Conservation (phyloP, 768 basidiomycete species). For the Lactarius evosmus region DNA sequence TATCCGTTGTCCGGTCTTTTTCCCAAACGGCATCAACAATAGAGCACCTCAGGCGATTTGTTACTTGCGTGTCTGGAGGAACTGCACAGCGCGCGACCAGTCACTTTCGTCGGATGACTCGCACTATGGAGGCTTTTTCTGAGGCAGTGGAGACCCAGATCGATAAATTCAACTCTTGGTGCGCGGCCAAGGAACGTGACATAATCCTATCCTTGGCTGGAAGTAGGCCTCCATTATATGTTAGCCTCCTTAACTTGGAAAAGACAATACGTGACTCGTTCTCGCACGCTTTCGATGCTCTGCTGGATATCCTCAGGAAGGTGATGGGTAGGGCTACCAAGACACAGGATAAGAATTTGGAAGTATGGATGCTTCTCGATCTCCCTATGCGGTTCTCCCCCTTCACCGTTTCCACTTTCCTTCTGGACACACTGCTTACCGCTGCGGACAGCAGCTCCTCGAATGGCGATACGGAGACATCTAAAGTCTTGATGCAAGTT, state of each 20-base stretch:
- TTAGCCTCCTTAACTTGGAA: conserved; percentile 66
- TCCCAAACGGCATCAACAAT: conserved; percentile 57
- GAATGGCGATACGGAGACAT: conserved; percentile 53
- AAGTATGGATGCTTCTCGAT: conserved; percentile 42
- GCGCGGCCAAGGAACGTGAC: conserved; percentile 60
- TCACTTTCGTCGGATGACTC: conserved; percentile 37
- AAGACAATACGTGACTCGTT: conserved; percentile 57
- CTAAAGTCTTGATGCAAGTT: conserved; percentile 56
- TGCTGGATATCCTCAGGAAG: conserved; percentile 48
- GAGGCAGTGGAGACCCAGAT: conserved; percentile 67
- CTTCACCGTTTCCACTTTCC: conserved; percentile 50
- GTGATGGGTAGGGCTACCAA: conserved; percentile 34
- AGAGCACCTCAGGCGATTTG: conserved; percentile 61
- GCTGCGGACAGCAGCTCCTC: conserved; percentile 56
- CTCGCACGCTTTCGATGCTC: conserved; percentile 52
- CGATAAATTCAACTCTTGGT: conserved; percentile 62
- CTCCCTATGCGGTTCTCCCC: conserved; percentile 44
- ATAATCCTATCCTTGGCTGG: conserved; percentile 62
- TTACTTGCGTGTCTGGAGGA: conserved; percentile 44
- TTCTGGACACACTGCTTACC: conserved; percentile 63
- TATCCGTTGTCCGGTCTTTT: conserved; percentile 60
- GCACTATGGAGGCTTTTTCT: conserved; percentile 78
- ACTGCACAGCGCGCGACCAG: conserved; percentile 25
- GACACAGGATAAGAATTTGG: conserved; percentile 30
- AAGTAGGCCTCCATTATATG: conserved; percentile 41